Evolutionary conservation across 306 rosid genomes (phyloP).

Genomic region (Pyrus bretschneideri): DNA sequence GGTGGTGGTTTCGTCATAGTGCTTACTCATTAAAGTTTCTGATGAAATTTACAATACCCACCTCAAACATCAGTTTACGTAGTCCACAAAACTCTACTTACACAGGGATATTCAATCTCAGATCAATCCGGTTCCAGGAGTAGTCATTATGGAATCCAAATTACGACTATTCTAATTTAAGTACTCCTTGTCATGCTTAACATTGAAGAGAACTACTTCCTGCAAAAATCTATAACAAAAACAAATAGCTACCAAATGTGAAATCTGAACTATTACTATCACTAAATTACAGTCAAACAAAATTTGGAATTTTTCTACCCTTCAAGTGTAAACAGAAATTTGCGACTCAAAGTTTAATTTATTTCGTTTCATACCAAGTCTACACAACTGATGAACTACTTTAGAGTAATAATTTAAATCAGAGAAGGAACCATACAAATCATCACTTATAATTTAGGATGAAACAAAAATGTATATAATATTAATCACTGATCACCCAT

Average conservation of each 20-base stretch:
- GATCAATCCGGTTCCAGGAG: background rate
- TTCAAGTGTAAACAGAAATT: background rate
- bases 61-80: background rate
- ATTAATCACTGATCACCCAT: background rate
- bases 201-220: background rate
- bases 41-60: background rate
- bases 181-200: background rate
- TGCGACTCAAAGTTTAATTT: background rate
- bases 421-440: background rate
- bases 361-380: background rate
- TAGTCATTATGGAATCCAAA: background rate
- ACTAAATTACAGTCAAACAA: background rate
- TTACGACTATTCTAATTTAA: background rate
- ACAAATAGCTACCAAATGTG: background rate
- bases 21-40: background rate
- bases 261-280: background rate
- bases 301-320: background rate
- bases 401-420: background rate
- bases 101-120: background rate
- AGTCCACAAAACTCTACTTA: background rate
- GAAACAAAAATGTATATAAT: conserved; percentile 6
- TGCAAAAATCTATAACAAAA: background rate
- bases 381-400: background rate
- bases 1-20: background rate
- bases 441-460: conserved; percentile 7